Percentiles rank a stretch among this genome's conserved stretches.
Evolutionary conservation across 2,329 filamentous ascomycete genomes (phyloP).

Genomic region (Fusarium hainanense): DNA sequence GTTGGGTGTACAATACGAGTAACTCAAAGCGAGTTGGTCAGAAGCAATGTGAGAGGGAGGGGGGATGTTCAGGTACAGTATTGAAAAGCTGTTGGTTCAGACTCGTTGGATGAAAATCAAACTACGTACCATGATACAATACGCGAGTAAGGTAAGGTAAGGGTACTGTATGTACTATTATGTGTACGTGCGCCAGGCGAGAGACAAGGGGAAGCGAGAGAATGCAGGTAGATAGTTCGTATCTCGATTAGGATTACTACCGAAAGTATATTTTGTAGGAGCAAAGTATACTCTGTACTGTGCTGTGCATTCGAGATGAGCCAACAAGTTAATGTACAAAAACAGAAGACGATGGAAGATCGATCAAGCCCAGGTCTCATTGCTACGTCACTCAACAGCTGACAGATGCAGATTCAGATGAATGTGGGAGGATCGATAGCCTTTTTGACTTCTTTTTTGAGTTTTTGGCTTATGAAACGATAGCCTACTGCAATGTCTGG

Average conservation of each 20-base stretch:
- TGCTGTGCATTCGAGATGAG: neutral
- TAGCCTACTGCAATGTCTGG: neutral
- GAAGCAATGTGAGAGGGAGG: neutral
- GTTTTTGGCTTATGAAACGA: neutral
- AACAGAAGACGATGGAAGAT: constrained; percentile 12
- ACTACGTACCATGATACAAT: neutral
- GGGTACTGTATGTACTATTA: neutral
- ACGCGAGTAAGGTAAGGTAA: neutral
- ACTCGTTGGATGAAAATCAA: constrained; percentile 28
- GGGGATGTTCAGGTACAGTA: neutral
- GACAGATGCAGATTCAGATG: neutral
- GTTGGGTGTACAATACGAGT: neutral
- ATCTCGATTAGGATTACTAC: neutral
- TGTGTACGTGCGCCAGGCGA: neutral
- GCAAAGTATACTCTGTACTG: neutral
- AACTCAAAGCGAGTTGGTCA: neutral
- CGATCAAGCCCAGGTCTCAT: constrained; percentile 10
- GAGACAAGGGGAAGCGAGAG: constrained; percentile 8
- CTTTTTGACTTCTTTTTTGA: neutral
- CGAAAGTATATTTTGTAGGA: neutral
- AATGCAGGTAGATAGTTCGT: neutral
- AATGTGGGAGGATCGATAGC: neutral
- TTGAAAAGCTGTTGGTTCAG: neutral
- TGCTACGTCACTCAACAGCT: constrained; percentile 14
- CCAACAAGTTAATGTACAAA: neutral